These are phyloP conservation scores for Cutaneotrichosporon daszewskae DNA, from an alignment of 1,284 basidiomycete species.

Conservation along the genomic window DNA sequence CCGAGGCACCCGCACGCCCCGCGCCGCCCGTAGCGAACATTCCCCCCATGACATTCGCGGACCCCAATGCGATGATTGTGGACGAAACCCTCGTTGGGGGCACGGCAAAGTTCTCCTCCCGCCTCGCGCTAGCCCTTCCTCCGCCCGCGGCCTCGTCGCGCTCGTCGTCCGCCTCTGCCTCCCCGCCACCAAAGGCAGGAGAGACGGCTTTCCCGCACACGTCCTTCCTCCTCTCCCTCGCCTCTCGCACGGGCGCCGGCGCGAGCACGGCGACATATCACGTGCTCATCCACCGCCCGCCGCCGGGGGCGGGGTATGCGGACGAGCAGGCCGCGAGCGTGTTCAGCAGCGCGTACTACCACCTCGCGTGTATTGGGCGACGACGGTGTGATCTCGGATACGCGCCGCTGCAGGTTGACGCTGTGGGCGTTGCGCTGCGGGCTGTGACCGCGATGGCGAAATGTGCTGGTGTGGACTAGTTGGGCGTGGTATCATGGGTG, in stretches of 20 bases:
- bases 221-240: constrained; percentile 26
- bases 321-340: no score
- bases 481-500: no score
- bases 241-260: constrained; percentile 7
- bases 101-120: constrained; percentile 11
- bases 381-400: no score
- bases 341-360: no score
- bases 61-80: constrained; percentile 27
- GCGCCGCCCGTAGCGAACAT: constrained; percentile 22
- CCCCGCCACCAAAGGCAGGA: background rate
- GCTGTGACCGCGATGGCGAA: no score
- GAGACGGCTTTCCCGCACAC: constrained; percentile 22
- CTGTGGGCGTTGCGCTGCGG: no score
- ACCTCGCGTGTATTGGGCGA: no score
- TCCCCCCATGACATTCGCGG: constrained; percentile 19
- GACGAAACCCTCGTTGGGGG: constrained; percentile 27
- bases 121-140: constrained; percentile 12
- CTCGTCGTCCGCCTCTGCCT: background rate
- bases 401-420: no score
- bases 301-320: constrained; percentile 14
- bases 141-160: background rate
- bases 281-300: constrained; percentile 16
- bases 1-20: constrained; percentile 7
- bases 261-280: constrained; percentile 21
- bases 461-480: no score